Base-by-base conservation (phyloP, 495 filamentous ascomycete genomes). In the Neurospora tetraspora region DNA sequence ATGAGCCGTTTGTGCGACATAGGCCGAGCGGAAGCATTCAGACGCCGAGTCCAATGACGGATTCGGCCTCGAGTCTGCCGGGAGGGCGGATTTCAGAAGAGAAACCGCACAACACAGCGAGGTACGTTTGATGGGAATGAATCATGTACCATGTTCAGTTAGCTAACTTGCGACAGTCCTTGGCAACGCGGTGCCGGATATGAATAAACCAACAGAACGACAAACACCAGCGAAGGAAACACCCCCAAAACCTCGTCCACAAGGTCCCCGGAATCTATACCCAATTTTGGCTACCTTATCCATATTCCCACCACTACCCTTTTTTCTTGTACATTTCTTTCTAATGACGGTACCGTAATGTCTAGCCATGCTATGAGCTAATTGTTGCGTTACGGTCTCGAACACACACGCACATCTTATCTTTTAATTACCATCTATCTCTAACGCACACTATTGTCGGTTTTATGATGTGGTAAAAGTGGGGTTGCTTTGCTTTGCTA, bases 101-200 rank as follows among this genome's bases (percentile, higher is more conserved):
- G 73, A 81, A 78, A 74, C 75, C 78, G 45, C 20, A 53, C 71
- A 80, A 81, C 37, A 76, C 79, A 71, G 73, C 82, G 75, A 86
- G 83, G 85, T 87, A 77, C 82, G 82, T 73, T 70, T 53, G 9
- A 4, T 20, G 40, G 7, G 40, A 18, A n/a, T n/a, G 16, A 7
- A 8, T 4, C 9, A n/a, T 43, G 18, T 43, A 6, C 40, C 16
- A 43, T 43, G 16, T 43, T 43, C 18, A 73, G 34, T 80, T 81
- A 77, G 81, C 73, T 73, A 71, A 69, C 70, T 11, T 34, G 14
- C 2, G 12, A 14, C 69, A 87, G 86, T 75, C 81, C 82, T 36
- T 88, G 86, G 86, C 86, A 88, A 77, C 82, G 85, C 72, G 86
- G 86, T 65, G 86, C 86, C 31, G 86, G 86, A 69, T 88, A 88